Evolutionary conservation across 768 basidiomycete genomes (phyloP).

Genomic region (Agaricus subrufescens): DNA sequence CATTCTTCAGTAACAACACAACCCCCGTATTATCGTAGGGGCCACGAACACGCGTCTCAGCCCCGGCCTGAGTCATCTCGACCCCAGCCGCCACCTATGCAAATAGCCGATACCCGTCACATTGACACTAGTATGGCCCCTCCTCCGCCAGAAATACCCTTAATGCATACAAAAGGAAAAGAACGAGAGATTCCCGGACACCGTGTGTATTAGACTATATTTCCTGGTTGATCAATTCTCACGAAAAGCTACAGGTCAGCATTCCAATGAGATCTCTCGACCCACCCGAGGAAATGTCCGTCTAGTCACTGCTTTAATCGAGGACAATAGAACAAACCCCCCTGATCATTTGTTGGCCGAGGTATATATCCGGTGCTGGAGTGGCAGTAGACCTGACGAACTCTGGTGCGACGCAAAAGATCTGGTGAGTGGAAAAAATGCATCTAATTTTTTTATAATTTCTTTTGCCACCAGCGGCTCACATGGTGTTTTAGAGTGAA

Average conservation of each 20-base stretch:
- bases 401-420: conserved; percentile 72
- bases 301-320: conserved; percentile 65
- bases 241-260: conserved; percentile 1
- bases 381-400: conserved; percentile 30
- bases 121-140: conserved; percentile 4
- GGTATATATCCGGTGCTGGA: conserved; percentile 40
- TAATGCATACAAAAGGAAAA: conserved; percentile 4
- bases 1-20: not conserved
- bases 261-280: conserved; percentile 7
- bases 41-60: conserved; percentile 15
- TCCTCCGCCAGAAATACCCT: not conserved
- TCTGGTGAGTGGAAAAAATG: conserved; percentile 31
- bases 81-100: not conserved
- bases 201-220: not conserved
- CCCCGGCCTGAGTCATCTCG: not conserved
- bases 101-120: not conserved
- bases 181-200: conserved; percentile 3
- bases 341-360: conserved; percentile 61
- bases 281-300: conserved; percentile 26
- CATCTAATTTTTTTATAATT: not conserved
- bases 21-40: conserved; percentile 12
- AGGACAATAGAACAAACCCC: conserved; percentile 50
- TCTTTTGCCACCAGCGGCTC: not conserved
- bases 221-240: not conserved
- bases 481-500: conserved; percentile 28